Base-by-base conservation (phyloP, 2,329 filamentous ascomycete species). In the Shiraia sp. region DNA sequence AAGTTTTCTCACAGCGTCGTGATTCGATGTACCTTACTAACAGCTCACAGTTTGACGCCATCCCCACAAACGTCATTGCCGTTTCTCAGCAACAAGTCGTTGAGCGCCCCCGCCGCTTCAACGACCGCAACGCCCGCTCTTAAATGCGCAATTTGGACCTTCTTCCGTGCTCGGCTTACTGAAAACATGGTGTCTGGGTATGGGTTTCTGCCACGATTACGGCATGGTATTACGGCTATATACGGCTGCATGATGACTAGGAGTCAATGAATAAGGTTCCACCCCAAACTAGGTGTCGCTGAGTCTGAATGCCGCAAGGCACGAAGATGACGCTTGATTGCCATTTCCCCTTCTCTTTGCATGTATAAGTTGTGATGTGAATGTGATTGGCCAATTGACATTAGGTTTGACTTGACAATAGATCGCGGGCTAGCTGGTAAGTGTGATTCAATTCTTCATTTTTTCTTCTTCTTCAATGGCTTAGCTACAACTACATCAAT, bases 21-120 rank as follows among this genome's bases (percentile, higher is more conserved):
- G 16, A 3, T 10, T 16, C 19, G 14, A n/a, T 24, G 12, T 6
- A 31, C 12, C 6, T 14, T 24, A 10, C 36, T 39, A 22, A 39
- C 6, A 12, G 17, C 12, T 14, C 16, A 25, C 22, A 96, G 91
- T 99, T 99, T 82, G 93, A 99, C 78, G 84, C 85, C 63, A 91
- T 99, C 76, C 88, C 92, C 74, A 90, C 96, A 86, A 96, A 95
- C 79, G 90, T 97, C 69, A 85, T 95, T 66, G 78, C 86, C 61
- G 90, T 99, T 63, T 81, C 86, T 64, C 91, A 97, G 80, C 84
- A 89, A 74, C 91, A 96, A 81, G 77, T 82, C 56, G 76, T 82
- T 70, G 91, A 96, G 79, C 88, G 90, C 39, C 86, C 87, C 71
- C 83, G 88, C 72, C 83, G 88, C 72, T 91, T 88, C 78, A 80